Evolutionary conservation across 2,329 filamentous ascomycete species (phyloP).

Genomic region (Leptographium radiaticola): DNA sequence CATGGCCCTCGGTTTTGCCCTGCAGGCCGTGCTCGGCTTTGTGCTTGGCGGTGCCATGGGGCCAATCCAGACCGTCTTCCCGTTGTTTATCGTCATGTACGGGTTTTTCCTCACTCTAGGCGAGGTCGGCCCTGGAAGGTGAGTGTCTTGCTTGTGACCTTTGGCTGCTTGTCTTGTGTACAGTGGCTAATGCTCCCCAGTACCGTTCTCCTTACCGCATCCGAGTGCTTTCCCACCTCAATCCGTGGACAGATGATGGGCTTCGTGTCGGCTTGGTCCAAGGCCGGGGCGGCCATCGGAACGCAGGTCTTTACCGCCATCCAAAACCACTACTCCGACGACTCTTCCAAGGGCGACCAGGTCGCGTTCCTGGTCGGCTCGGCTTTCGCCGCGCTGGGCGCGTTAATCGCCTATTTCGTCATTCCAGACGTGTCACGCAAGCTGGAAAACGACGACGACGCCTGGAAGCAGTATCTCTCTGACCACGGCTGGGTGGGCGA

Average conservation of each 20-base stretch:
- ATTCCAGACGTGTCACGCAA: slow-evolving; percentile 23
- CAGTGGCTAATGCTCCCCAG: slow-evolving; percentile 4
- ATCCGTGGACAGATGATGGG: slow-evolving; percentile 36
- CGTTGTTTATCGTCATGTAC: slow-evolving; percentile 37
- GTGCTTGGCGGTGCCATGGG: slow-evolving; percentile 33
- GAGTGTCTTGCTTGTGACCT: background rate
- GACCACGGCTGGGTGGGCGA: slow-evolving; percentile 27
- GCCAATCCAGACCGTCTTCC: slow-evolving; percentile 31
- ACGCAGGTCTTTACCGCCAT: slow-evolving; percentile 39
- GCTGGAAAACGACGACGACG: slow-evolving; percentile 29
- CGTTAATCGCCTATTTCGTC: slow-evolving; percentile 28
- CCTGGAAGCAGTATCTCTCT: slow-evolving; percentile 29
- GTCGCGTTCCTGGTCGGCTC: slow-evolving; percentile 36
- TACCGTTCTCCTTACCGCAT: slow-evolving; percentile 20
- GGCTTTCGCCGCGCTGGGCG: slow-evolving; percentile 33
- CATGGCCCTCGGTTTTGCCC: slow-evolving; percentile 34
- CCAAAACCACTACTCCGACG: slow-evolving; percentile 25
- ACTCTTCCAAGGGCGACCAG: slow-evolving; percentile 30
- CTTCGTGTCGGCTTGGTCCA: slow-evolving; percentile 31
- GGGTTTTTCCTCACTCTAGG: slow-evolving; percentile 35
- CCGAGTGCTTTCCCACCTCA: slow-evolving; percentile 36
- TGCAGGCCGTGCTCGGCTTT: slow-evolving; percentile 33
- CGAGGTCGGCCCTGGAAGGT: slow-evolving; percentile 34
- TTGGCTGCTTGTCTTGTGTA: background rate
- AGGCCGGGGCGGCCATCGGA: slow-evolving; percentile 35